A percentile compares a stretch with the other conserved stretches of the same genome.
Evolutionary conservation across 257 asterid species (phyloP).

Genomic region (Solanum phureja): DNA sequence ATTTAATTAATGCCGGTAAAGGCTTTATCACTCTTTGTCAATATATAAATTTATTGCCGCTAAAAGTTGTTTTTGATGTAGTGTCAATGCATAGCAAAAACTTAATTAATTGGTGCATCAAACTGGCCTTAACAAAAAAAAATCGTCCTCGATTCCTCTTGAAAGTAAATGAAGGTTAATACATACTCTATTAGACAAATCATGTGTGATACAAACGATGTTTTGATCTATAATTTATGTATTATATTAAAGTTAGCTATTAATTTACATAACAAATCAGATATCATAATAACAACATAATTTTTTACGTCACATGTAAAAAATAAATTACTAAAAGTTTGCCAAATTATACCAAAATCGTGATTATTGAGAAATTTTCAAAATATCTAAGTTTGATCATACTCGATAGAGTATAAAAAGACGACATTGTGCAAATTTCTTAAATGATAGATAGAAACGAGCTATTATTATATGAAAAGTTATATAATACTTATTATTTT

Average conservation of each 20-base stretch:
- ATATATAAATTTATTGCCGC: too few species aligned
- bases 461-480: background rate
- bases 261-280: background rate
- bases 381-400: background rate
- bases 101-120: too few species aligned
- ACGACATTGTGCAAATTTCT: background rate
- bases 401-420: background rate
- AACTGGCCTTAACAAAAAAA: background rate
- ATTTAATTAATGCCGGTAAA: too few species aligned
- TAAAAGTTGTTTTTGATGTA: too few species aligned
- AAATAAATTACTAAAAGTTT: too few species aligned
- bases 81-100: too few species aligned
- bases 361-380: background rate
- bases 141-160: background rate
- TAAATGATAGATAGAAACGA: background rate
- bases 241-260: background rate
- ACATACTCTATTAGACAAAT: background rate
- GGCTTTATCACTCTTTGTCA: too few species aligned
- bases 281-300: background rate
- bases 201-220: background rate
- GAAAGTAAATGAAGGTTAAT: background rate
- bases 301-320: background rate
- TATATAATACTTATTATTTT: too few species aligned
- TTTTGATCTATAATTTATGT: background rate
- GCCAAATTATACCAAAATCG: background rate